A percentile compares a stretch with the other conserved stretches of the same genome.
Evolutionary conservation across 257 asterid genomes (phyloP).

Genomic region (Forsythia viridissima): DNA sequence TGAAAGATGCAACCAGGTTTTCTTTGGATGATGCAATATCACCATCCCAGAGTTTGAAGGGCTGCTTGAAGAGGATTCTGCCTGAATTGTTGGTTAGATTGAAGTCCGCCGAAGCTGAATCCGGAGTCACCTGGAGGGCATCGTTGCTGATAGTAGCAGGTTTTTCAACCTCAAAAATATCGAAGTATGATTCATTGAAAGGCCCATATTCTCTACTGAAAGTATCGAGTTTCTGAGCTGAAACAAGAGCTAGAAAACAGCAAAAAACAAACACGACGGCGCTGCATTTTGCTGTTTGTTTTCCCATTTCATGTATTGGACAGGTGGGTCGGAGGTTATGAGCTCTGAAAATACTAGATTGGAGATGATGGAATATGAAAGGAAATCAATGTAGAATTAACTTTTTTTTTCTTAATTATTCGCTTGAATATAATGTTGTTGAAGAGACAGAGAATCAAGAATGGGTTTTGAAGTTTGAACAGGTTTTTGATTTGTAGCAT

Average conservation of each 20-base stretch:
- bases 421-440: no score
- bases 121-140: constrained; percentile 81
- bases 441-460: not conserved
- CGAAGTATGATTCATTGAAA: constrained; percentile 25
- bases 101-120: constrained; percentile 25
- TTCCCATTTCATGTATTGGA: constrained; percentile 38
- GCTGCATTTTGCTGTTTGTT: constrained; percentile 20
- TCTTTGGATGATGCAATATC: not conserved
- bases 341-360: not conserved
- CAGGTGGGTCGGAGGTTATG: not conserved
- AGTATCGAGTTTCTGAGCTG: constrained; percentile 29
- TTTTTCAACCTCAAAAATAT: not conserved
- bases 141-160: constrained; percentile 41
- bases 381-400: not conserved
- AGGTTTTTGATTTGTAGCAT: not conserved
- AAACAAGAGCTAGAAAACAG: constrained; percentile 24
- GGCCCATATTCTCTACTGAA: constrained; percentile 19
- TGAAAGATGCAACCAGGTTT: constrained; percentile 52
- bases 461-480: not conserved
- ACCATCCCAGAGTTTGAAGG: constrained; percentile 66
- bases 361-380: not conserved
- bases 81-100: constrained; percentile 39
- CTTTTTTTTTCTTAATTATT: no score
- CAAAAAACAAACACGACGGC: constrained; percentile 22
- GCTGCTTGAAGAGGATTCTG: constrained; percentile 34